Conservation (phyloP, 345 rosid genomes). For the Arabidopsis thaliana region DNA sequence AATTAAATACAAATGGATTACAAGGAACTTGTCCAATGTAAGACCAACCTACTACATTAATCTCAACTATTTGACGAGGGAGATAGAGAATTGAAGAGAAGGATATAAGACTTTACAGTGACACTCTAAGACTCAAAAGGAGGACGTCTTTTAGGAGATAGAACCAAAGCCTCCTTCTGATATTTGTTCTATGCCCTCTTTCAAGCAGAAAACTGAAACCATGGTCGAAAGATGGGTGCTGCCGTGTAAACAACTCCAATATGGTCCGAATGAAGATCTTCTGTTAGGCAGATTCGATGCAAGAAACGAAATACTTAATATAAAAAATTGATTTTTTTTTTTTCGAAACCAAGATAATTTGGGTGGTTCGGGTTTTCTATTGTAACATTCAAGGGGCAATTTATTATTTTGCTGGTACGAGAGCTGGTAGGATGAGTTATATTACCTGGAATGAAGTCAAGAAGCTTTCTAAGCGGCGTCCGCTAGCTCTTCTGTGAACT, state of each 20-base stretch:
- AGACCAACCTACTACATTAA: constrained; percentile 35
- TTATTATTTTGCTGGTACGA: not conserved
- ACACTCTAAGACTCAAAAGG: constrained; percentile 15
- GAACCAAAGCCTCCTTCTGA: constrained; percentile 17
- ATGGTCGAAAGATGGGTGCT: constrained; percentile 14
- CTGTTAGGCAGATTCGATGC: not conserved
- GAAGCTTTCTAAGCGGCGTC: constrained; percentile 46
- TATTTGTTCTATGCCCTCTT: constrained; percentile 6
- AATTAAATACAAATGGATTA: constrained; percentile 36
- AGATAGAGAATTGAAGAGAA: not conserved
- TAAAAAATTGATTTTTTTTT: not conserved
- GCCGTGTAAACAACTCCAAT: constrained; percentile 28
- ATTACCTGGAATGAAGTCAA: constrained; percentile 28
- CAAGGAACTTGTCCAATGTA: constrained; percentile 35
- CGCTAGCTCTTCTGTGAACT: constrained; percentile 57
- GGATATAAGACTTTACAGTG: constrained; percentile 33
- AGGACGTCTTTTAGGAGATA: constrained; percentile 7
- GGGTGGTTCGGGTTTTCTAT: not conserved
- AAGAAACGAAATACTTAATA: not conserved
- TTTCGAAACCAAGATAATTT: not conserved
- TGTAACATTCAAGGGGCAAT: not conserved
- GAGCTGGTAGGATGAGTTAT: not conserved
- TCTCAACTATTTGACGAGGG: constrained; percentile 38
- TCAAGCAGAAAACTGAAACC: constrained; percentile 3
- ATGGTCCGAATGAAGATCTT: constrained; percentile 23